These are phyloP conservation scores for Rhodotorula mucilaginosa DNA, from an alignment of 1,284 basidiomycete species.

Conservation along the genomic window DNA sequence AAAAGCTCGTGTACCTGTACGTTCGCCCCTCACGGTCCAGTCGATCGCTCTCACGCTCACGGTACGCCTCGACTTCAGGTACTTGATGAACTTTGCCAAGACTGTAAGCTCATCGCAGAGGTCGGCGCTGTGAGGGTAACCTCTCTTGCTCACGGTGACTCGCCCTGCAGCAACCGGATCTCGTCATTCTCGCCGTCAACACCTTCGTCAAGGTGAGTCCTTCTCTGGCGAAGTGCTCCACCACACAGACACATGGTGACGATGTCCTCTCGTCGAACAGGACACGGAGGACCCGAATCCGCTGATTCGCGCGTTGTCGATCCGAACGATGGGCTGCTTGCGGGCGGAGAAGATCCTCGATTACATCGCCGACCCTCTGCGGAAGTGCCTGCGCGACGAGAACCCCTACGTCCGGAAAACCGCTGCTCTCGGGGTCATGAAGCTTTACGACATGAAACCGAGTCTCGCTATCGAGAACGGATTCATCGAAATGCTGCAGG, in stretches of 20 bases:
- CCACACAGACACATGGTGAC: neutral
- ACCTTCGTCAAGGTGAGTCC: conserved; percentile 76
- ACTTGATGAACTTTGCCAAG: conserved; percentile 27
- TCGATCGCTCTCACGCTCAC: neutral
- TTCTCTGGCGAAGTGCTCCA: no score
- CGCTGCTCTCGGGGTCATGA: conserved; percentile 89
- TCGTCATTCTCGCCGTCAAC: conserved; percentile 96
- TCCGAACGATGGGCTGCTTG: conserved; percentile 95
- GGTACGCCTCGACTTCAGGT: neutral
- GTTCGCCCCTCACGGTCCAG: conserved; percentile 90
- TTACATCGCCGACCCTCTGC: conserved; percentile 90
- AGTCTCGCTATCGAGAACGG: conserved; percentile 92
- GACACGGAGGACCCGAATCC: conserved; percentile 96
- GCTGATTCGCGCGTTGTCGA: conserved; percentile 90
- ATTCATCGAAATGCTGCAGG: conserved; percentile 81
- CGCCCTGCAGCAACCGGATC: conserved; percentile 70
- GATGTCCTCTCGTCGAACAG: conserved; percentile 51
- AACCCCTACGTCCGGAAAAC: conserved; percentile 98
- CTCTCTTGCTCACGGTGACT: neutral
- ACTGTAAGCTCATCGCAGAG: neutral
- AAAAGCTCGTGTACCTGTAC: conserved; percentile 96
- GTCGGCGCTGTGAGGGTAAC: accelerated
- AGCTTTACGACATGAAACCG: conserved; percentile 94
- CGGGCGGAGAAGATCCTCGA: conserved; percentile 99
- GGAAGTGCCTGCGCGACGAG: conserved; percentile 86